These are phyloP conservation scores for Cyclotella choctawhatcheeana DNA, from an alignment of 108 stramenopile species.

Conservation along the genomic window DNA sequence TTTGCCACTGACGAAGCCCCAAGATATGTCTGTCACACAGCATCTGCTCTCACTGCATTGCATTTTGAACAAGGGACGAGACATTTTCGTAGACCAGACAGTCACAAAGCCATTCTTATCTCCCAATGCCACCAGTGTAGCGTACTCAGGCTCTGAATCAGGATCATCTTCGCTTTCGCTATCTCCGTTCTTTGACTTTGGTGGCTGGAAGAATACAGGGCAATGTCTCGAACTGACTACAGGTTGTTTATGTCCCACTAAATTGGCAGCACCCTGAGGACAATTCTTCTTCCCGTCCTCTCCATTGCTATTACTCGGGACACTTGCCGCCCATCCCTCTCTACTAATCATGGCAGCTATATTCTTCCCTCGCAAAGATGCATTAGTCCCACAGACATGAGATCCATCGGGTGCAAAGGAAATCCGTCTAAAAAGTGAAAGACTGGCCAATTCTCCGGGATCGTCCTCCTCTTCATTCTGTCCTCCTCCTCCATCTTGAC, in stretches of 20 bases:
- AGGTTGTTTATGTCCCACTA: conserved; percentile 92
- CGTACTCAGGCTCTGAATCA: conserved; percentile 81
- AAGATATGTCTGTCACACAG: conserved; percentile 83
- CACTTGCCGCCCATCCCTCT: conserved; percentile 84
- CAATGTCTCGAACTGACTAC: conserved; percentile 86
- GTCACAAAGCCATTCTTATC: conserved; percentile 88
- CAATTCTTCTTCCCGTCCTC: conserved; percentile 22
- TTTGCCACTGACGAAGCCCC: conserved; percentile 59
- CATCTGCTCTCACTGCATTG: conserved; percentile 86
- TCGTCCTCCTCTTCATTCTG: conserved; percentile 59
- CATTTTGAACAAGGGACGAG: conserved; percentile 82
- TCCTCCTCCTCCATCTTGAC: conserved; percentile 2
- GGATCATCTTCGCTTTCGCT: conserved; percentile 49
- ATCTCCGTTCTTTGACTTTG: conserved; percentile 36
- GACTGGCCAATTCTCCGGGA: conserved; percentile 62
- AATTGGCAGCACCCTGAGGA: conserved; percentile 78
- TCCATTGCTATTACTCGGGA: too few species aligned
- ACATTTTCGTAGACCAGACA: conserved; percentile 79
- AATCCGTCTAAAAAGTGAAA: conserved; percentile 82
- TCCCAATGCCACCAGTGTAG: conserved; percentile 82
- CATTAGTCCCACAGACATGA: conserved; percentile 87
- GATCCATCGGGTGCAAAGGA: conserved; percentile 88
- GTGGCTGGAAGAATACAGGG: conserved; percentile 72
- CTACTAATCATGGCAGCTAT: conserved; percentile 87
- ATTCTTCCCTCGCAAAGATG: conserved; percentile 80